These are phyloP conservation scores for Ambrosiella xylebori DNA, from an alignment of 2,329 filamentous ascomycete species.

Conservation along the genomic window DNA sequence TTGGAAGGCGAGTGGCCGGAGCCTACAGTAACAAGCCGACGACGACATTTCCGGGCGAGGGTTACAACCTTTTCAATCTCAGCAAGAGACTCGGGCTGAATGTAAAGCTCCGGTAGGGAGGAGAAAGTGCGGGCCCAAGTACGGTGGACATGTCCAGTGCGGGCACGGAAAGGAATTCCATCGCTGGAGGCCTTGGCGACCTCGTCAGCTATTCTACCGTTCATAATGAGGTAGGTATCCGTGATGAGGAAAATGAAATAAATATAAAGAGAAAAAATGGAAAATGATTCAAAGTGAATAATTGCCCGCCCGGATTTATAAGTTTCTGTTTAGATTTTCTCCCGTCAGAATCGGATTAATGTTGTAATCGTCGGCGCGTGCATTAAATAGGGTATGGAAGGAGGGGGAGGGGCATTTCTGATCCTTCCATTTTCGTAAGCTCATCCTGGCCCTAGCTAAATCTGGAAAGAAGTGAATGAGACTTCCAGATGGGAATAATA, in stretches of 20 bases:
- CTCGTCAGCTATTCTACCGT: constrained; percentile 7
- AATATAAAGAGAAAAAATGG: neutral
- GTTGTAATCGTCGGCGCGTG: neutral
- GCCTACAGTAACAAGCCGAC: constrained; percentile 71
- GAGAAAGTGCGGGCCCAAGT: constrained; percentile 94
- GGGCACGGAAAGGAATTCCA: constrained; percentile 56
- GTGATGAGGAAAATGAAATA: neutral
- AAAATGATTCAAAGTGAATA: neutral
- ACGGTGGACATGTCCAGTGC: constrained; percentile 55
- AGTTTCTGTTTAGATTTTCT: neutral
- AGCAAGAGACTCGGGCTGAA: constrained; percentile 59
- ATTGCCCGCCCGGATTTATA: neutral
- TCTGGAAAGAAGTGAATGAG: neutral
- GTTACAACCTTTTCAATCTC: constrained; percentile 74
- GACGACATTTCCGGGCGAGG: constrained; percentile 63
- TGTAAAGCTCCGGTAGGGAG: constrained; percentile 75
- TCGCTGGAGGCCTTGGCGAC: constrained; percentile 12
- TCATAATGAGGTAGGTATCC: neutral
- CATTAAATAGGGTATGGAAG: neutral
- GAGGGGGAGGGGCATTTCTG: neutral
- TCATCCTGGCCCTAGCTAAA: neutral
- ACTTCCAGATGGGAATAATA: neutral
- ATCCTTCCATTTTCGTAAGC: neutral
- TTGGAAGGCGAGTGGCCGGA: constrained; percentile 85
- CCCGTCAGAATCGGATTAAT: neutral